Conservation (phyloP, 768 basidiomycete species). For the Leccinum fibrillosum region DNA sequence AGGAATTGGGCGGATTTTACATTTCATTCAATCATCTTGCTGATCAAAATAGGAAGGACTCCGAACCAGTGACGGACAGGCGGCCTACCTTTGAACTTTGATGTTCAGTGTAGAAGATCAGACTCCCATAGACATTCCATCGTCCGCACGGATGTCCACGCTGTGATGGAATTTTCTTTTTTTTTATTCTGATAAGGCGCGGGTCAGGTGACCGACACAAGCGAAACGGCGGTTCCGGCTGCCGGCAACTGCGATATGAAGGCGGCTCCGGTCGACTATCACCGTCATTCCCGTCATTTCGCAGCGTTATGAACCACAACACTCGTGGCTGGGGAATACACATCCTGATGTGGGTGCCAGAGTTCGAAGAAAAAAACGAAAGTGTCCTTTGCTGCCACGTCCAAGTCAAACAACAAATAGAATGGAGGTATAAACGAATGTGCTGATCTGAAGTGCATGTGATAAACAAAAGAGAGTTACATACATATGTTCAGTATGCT, state of each 20-base stretch:
- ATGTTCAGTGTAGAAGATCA: background rate
- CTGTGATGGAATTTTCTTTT: background rate
- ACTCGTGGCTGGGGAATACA: background rate
- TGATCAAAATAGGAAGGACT: background rate
- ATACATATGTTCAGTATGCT: slow-evolving; percentile 35
- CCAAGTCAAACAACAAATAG: slow-evolving; percentile 24
- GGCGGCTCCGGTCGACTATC: slow-evolving; percentile 10
- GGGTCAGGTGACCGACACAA: background rate
- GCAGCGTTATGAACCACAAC: background rate
- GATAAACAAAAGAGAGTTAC: slow-evolving; percentile 33
- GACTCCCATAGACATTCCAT: background rate
- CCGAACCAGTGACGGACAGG: background rate
- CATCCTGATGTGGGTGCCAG: background rate
- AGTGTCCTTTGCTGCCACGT: slow-evolving; percentile 11
- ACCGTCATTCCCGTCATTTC: background rate
- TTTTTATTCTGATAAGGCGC: background rate
- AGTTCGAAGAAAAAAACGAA: background rate
- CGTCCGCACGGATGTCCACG: background rate
- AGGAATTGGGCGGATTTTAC: background rate
- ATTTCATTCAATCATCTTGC: background rate
- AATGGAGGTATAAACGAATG: slow-evolving; percentile 22
- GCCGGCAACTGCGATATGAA: slow-evolving; percentile 8
- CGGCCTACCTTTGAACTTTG: background rate
- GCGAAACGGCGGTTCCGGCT: slow-evolving; percentile 3
- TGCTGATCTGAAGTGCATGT: slow-evolving; percentile 17